Evolutionary conservation across 805 yeast genomes (phyloP).

Genomic region (Candida nanaspora): DNA sequence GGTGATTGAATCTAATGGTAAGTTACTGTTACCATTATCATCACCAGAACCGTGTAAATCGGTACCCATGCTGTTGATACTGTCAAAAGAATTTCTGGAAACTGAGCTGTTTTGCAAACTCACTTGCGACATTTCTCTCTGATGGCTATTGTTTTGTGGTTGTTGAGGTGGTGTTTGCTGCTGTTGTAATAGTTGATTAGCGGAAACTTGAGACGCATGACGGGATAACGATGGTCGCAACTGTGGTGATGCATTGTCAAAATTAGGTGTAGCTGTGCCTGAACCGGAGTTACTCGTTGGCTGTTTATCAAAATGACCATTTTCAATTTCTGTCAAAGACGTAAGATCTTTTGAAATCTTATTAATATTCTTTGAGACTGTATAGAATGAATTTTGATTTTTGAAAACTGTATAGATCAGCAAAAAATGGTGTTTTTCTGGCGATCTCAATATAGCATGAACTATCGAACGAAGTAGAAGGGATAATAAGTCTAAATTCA

Average conservation of each 20-base stretch:
- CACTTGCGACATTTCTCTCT: neutral
- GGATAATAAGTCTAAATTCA: constrained; percentile 50
- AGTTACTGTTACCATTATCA: neutral
- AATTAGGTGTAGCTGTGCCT: neutral
- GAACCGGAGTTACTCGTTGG: neutral
- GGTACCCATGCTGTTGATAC: too few species aligned
- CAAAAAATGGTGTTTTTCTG: constrained; percentile 41
- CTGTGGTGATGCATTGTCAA: neutral
- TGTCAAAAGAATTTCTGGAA: neutral
- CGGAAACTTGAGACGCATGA: neutral
- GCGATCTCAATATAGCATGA: constrained; percentile 42
- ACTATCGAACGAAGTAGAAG: constrained; percentile 50
- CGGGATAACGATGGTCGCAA: neutral
- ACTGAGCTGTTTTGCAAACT: neutral
- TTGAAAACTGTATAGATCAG: constrained; percentile 43
- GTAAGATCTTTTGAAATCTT: constrained; percentile 15
- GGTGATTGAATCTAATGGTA: constrained; percentile 7
- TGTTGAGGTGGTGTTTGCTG: too few species aligned
- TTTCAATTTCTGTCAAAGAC: neutral
- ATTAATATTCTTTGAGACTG: constrained; percentile 28
- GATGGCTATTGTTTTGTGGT: neutral
- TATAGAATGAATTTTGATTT: constrained; percentile 31
- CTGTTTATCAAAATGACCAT: constrained; percentile 15
- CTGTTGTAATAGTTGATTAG: too few species aligned
- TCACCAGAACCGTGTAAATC: too few species aligned